Conservation (phyloP, 345 rosid genomes). For the Psidium guajava region DNA sequence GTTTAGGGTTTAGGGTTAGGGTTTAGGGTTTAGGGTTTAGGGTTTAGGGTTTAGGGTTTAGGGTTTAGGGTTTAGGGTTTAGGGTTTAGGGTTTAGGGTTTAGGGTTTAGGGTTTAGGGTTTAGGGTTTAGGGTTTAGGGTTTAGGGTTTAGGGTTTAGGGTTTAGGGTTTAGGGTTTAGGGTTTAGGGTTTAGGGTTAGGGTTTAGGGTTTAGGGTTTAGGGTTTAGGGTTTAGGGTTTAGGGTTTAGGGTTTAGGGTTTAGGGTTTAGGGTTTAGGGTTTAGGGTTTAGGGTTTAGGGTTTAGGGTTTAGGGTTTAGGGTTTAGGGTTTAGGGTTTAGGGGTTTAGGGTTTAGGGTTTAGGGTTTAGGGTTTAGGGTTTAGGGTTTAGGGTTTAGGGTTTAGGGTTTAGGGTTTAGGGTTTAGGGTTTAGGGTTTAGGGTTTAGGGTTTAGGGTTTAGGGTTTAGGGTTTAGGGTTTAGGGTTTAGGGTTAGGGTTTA, state of each 20-base stretch:
- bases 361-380: too few relatives aligned
- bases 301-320: too few relatives aligned
- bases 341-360: too few relatives aligned
- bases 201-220: slow-evolving; percentile 6
- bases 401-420: too few relatives aligned
- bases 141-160: background rate
- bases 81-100: slow-evolving; percentile 1
- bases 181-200: slow-evolving; percentile 5
- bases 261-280: background rate
- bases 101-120: background rate
- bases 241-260: slow-evolving; percentile 2
- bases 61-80: slow-evolving; percentile 2
- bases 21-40: background rate
- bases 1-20: background rate
- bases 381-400: too few relatives aligned
- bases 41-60: background rate
- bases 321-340: too few relatives aligned
- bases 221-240: slow-evolving; percentile 8
- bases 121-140: background rate
- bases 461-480: too few relatives aligned
- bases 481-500: too few relatives aligned
- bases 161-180: slow-evolving; percentile 3
- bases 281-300: background rate
- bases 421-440: too few relatives aligned
- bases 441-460: too few relatives aligned